Percentiles rank a stretch among this genome's conserved stretches.
Evolutionary conservation across 164 flowering plant genomes (phyloP).

Genomic region (Buxus sempervirens): DNA sequence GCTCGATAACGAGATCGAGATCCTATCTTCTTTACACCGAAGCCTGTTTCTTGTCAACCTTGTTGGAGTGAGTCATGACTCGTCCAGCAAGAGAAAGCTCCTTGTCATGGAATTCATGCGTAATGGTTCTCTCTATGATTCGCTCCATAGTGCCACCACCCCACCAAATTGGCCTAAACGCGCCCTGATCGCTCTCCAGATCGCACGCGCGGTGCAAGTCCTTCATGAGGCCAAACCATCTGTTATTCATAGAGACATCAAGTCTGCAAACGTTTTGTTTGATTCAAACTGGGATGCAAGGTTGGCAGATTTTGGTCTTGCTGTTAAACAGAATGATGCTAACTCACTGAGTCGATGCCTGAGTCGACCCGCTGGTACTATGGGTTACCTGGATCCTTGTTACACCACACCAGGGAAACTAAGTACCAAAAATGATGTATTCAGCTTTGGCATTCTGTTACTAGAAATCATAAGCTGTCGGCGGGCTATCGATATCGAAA

Average conservation of each 20-base stretch:
- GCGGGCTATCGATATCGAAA: constrained; percentile 43
- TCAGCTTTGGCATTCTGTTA: constrained; percentile 64
- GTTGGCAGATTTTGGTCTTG: constrained; percentile 69
- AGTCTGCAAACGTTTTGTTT: constrained; percentile 57
- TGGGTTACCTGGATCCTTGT: constrained; percentile 70
- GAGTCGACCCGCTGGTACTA: constrained; percentile 64
- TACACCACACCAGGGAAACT: constrained; percentile 51
- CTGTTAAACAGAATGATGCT: constrained; percentile 16
- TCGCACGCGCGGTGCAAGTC: constrained; percentile 43
- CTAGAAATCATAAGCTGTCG: constrained; percentile 57
- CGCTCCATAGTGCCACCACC: constrained; percentile 28
- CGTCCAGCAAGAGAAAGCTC: constrained; percentile 20
- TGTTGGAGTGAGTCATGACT: constrained; percentile 36
- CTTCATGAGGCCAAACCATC: constrained; percentile 43
- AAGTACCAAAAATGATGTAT: constrained; percentile 62
- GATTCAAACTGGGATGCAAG: constrained; percentile 49
- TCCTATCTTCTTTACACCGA: constrained; percentile 38
- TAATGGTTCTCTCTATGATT: constrained; percentile 56
- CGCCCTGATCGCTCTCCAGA: constrained; percentile 35
- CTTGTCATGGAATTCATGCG: constrained; percentile 69
- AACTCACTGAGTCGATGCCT: constrained; percentile 1
- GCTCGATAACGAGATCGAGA: constrained; percentile 48
- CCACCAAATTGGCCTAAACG: constrained; percentile 54
- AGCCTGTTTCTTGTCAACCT: constrained; percentile 34
- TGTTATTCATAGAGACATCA: constrained; percentile 64